Conservation (phyloP, 768 basidiomycete genomes). For the Boletus coccyginus region DNA sequence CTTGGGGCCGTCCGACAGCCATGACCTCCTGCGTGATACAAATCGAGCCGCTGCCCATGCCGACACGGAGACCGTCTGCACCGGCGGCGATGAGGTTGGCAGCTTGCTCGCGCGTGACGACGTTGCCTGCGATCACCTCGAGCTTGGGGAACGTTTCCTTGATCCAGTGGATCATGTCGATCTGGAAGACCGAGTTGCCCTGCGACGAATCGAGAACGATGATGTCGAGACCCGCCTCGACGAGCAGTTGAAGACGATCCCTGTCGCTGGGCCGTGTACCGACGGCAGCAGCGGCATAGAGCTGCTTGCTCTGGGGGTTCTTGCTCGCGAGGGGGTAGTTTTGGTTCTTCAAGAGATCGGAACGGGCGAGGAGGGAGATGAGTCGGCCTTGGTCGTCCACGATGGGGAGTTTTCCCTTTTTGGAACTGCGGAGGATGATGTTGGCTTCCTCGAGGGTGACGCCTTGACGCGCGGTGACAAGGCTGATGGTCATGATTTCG, state of each 20-base stretch:
- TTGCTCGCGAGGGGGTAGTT: slow-evolving; percentile 95
- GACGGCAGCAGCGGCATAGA: slow-evolving; percentile 93
- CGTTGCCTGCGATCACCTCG: slow-evolving; percentile 96
- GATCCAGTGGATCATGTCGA: slow-evolving; percentile 94
- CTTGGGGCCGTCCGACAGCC: slow-evolving; percentile 98
- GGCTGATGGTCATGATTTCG: slow-evolving; percentile 84
- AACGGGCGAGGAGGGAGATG: slow-evolving; percentile 86
- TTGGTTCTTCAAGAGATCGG: slow-evolving; percentile 96
- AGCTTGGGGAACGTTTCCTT: slow-evolving; percentile 81
- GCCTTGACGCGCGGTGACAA: slow-evolving; percentile 85
- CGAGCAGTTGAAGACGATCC: slow-evolving; percentile 80
- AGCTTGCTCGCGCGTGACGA: slow-evolving; percentile 97
- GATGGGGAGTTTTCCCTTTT: slow-evolving; percentile 96
- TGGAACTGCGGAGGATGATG: slow-evolving; percentile 89
- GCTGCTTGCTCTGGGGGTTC: slow-evolving; percentile 86
- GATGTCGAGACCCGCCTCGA: slow-evolving; percentile 93
- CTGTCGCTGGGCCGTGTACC: slow-evolving; percentile 90
- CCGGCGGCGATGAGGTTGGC: slow-evolving; percentile 91
- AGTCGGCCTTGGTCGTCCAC: slow-evolving; percentile 65
- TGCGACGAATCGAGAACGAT: slow-evolving; percentile 95
- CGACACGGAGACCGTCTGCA: slow-evolving; percentile 92
- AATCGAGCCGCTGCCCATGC: slow-evolving; percentile 98
- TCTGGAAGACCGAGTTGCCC: slow-evolving; percentile 91
- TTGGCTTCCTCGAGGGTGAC: slow-evolving; percentile 92
- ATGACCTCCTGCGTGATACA: slow-evolving; percentile 99